phyloP scores from a whole-genome alignment of 2,329 filamentous ascomycete species.

The Aspergillus brasiliensis region DNA sequence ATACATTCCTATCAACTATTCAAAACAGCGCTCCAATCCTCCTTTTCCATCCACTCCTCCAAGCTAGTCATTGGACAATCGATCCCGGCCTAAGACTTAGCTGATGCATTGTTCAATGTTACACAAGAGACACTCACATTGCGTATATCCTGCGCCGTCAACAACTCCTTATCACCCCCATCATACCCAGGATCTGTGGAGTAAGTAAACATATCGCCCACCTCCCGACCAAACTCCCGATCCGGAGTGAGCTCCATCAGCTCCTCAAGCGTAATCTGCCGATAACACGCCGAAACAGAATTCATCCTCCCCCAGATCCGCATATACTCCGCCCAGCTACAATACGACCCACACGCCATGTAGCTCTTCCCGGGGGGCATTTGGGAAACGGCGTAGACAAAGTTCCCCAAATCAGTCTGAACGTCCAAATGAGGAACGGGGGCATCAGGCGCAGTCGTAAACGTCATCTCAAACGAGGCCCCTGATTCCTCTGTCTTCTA shows the following conservation, averaged over 20 bases:
- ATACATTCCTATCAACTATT: not conserved
- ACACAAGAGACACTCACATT: constrained; percentile 37
- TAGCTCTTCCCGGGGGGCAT: constrained; percentile 54
- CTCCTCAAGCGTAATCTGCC: constrained; percentile 44
- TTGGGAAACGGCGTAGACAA: constrained; percentile 53
- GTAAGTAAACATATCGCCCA: constrained; percentile 53
- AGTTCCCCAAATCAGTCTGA: constrained; percentile 51
- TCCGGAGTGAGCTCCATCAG: constrained; percentile 45
- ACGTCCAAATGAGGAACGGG: constrained; percentile 51
- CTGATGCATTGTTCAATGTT: not conserved
- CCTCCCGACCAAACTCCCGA: constrained; percentile 47
- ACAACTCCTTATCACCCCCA: constrained; percentile 45
- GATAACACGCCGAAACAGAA: constrained; percentile 40
- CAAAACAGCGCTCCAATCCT: constrained; percentile 30
- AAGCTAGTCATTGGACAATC: constrained; percentile 38
- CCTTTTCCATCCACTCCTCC: constrained; percentile 29
- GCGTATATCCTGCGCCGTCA: constrained; percentile 49
- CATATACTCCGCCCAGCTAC: constrained; percentile 53
- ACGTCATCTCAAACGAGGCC: constrained; percentile 51
- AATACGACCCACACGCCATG: constrained; percentile 52
- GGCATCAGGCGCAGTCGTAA: constrained; percentile 46
- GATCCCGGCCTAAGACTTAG: constrained; percentile 42
- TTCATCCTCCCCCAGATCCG: constrained; percentile 45
- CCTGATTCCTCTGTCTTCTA: not conserved
- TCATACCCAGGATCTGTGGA: constrained; percentile 54